A percentile compares a stretch with the other conserved stretches of the same genome.
Conservation (phyloP, 805 yeast species). For the Barnettozyma sp. region DNA sequence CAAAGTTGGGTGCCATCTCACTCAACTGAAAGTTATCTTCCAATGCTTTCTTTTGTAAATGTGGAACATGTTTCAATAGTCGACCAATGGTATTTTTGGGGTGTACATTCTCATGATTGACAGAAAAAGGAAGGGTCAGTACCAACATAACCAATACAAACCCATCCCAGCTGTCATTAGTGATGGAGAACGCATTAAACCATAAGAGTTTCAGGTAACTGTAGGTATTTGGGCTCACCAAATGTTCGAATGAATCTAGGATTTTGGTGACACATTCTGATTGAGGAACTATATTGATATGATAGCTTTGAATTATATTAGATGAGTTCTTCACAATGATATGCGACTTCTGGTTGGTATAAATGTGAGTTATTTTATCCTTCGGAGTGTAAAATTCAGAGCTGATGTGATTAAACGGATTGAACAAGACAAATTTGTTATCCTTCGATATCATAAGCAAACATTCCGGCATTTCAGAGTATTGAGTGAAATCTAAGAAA, state of each 20-base stretch:
- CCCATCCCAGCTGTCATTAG: conserved; percentile 52
- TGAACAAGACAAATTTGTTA: conserved; percentile 35
- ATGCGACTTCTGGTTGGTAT: conserved; percentile 15
- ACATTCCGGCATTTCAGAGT: conserved; percentile 35
- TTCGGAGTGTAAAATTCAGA: conserved; percentile 29
- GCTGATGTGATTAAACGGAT: conserved; percentile 50
- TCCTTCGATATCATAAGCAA: conserved; percentile 35
- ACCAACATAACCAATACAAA: conserved; percentile 46
- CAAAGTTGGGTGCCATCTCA: conserved; percentile 55
- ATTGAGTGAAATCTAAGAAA: conserved; percentile 33
- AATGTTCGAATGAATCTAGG: conserved; percentile 42
- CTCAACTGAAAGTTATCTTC: conserved; percentile 32
- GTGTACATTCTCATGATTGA: conserved; percentile 18
- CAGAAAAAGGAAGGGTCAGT: conserved; percentile 40
- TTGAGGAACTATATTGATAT: conserved; percentile 39
- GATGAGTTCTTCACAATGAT: conserved; percentile 9
- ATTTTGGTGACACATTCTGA: conserved; percentile 37
- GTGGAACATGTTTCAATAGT: conserved; percentile 9
- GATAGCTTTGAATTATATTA: conserved; percentile 22
- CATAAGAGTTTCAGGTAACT: conserved; percentile 58
- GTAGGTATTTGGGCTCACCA: conserved; percentile 51
- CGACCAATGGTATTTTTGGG: conserved; percentile 12
- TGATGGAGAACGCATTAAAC: conserved; percentile 46
- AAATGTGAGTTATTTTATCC: conserved; percentile 3
- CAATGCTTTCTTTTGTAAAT: conserved; percentile 18